A percentile compares a stretch with the other conserved stretches of the same genome.
Conservation (phyloP, 2,329 filamentous ascomycete species). For the Thermomyces lanuginosus region DNA sequence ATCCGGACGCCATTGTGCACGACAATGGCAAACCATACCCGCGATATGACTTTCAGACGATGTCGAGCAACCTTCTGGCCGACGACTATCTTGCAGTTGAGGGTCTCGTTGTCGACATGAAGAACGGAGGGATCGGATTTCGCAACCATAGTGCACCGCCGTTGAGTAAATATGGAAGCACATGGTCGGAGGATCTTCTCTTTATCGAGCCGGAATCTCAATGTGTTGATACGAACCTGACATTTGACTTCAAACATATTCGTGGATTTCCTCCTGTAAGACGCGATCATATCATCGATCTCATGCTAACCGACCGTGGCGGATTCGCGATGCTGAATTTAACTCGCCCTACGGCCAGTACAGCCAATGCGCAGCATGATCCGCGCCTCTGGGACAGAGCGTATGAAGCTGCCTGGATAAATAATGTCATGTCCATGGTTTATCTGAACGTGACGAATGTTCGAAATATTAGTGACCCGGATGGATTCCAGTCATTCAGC, state of each 20-base stretch:
- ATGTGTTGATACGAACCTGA: slow-evolving; percentile 28
- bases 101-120: slow-evolving; percentile 29
- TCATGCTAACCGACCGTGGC: slow-evolving; percentile 27
- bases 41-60: slow-evolving; percentile 15
- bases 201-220: slow-evolving; percentile 32
- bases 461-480: slow-evolving; percentile 8
- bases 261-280: slow-evolving; percentile 2
- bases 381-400: slow-evolving; percentile 17
- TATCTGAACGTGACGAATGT: slow-evolving; percentile 26
- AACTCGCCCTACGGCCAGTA: slow-evolving; percentile 17
- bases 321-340: slow-evolving; percentile 27
- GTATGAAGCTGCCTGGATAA: slow-evolving; percentile 29
- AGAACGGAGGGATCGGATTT: slow-evolving; percentile 29
- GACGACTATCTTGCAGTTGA: slow-evolving; percentile 23
- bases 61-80: slow-evolving; percentile 18
- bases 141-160: slow-evolving; percentile 30
- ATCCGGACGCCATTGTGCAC: slow-evolving; percentile 6
- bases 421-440: slow-evolving; percentile 26
- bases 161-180: slow-evolving; percentile 18
- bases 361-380: slow-evolving; percentile 15
- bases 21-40: slow-evolving; percentile 19
- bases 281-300: slow-evolving; percentile 3
- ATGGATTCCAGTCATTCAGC: background rate
- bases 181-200: slow-evolving; percentile 34
- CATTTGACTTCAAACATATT: slow-evolving; percentile 27